Evolutionary conservation across 306 rosid genomes (phyloP), one percentile per base, ranked within the genome.

Genomic region (Hippophae gyantsensis): DNA sequence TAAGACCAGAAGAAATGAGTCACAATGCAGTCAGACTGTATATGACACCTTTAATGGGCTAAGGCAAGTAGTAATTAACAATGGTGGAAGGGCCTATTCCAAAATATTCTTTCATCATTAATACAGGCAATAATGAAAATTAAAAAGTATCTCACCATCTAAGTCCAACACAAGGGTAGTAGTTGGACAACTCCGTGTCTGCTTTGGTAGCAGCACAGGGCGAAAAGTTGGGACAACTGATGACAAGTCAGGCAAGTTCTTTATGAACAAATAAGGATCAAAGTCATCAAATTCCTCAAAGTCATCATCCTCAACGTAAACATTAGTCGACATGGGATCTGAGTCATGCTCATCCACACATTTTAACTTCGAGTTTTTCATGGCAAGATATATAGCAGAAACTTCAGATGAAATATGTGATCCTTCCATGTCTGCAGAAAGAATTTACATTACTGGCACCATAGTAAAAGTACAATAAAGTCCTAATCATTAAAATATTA

Each of bases 111-210:
- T 32, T 32, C 38, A 32, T 32, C 38, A 32, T 32, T 32, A 32
- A 2, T 32, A 32, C 38, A 32, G 3, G 4, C 38, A 32, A 32
- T 32, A 32, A 32, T 32, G 38, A 32, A 32, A 32, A 32, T 32
- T 32, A 32, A 32, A 32, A 32, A 2, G 5, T 32, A 4, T 2
- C 85, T 82, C 81, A 93, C 99, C 99, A 62, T 93, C 99, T 79
- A 93, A 86, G 76, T 93, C 99, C 73, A 93, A 81, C 68, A 88
- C 97, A 62, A 93, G 99, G 62, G 89, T 82, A 40, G 85, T 93
- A 43, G 94, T 79, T 46, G 99, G 97, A 60, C 99, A 93, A 71
- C 99, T 89, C 79, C 99, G 88, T 38, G 99, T 93, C 76, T 93
- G 95, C 75, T 84, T 93, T 48, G 99, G 99, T 60, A 93, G 83